phyloP scores from a whole-genome alignment of 2,329 filamentous ascomycete genomes.

The Aspergillus piperis region DNA sequence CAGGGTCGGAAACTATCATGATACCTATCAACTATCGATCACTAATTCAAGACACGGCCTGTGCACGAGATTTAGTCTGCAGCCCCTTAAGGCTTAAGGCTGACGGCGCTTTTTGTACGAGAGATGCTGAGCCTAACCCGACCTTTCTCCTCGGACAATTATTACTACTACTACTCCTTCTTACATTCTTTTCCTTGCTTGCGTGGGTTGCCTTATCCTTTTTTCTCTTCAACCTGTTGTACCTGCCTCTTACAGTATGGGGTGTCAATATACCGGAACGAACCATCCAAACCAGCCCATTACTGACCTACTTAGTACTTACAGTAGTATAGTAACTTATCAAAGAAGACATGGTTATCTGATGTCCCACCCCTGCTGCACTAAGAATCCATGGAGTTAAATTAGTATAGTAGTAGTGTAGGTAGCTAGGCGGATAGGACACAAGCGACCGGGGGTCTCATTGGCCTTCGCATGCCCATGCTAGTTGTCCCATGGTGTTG shows the following conservation, averaged over 20 bases:
- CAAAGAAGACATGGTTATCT: background rate
- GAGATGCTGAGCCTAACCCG: conserved; percentile 11
- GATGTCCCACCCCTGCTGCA: background rate
- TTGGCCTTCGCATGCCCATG: background rate
- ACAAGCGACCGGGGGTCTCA: background rate
- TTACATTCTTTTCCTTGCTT: conserved; percentile 1
- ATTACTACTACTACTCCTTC: background rate
- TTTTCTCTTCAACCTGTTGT: background rate
- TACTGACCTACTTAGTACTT: background rate
- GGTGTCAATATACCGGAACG: background rate
- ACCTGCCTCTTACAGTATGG: background rate
- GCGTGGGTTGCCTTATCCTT: background rate
- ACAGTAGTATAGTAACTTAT: background rate
- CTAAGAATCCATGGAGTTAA: background rate
- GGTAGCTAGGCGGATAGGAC: background rate
- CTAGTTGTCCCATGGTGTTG: conserved; percentile 1
- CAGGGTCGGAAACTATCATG: background rate
- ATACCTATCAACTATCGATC: conserved; percentile 2
- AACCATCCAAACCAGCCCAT: background rate
- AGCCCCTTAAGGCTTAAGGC: conserved; percentile 42
- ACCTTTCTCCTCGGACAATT: conserved; percentile 13
- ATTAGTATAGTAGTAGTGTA: too few relatives aligned
- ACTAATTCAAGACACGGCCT: conserved; percentile 4
- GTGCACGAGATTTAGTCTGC: conserved; percentile 24
- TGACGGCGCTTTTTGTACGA: conserved; percentile 26